Conservation (phyloP, 2,329 filamentous ascomycete genomes). For the Xylaria hypoxylon region DNA sequence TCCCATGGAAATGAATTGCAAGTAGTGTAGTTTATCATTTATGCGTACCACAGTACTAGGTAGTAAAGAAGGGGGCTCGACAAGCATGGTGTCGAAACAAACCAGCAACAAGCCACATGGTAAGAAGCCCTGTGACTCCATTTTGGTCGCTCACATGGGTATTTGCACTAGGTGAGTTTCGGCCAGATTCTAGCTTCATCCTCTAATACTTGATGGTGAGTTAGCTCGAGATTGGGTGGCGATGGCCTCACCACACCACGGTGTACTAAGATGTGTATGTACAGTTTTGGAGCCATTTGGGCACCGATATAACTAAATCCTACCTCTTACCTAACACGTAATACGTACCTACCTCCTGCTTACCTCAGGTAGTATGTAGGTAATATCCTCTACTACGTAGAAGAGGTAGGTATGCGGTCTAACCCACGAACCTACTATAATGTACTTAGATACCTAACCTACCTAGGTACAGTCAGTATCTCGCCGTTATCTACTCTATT, state of each 20-base stretch:
- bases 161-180: neutral
- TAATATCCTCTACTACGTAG: too few relatives aligned
- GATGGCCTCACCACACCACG: slow-evolving; percentile 24
- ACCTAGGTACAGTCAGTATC: too few relatives aligned
- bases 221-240: neutral
- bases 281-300: neutral
- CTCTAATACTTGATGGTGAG: slow-evolving; percentile 1
- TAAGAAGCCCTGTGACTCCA: neutral
- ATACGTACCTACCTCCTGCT: neutral
- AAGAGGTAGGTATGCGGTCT: too few relatives aligned
- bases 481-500: too few relatives aligned
- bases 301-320: too few relatives aligned
- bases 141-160: slow-evolving; percentile 1
- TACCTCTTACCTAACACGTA: too few relatives aligned
- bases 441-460: too few relatives aligned
- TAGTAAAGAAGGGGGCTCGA: slow-evolving; percentile 12
- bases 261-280: neutral
- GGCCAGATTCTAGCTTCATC: neutral
- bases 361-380: neutral
- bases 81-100: slow-evolving; percentile 31
- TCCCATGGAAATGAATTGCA: slow-evolving; percentile 2
- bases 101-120: neutral
- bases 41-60: neutral
- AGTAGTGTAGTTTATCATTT: neutral
- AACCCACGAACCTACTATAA: too few relatives aligned